Evolutionary conservation across 306 rosid genomes (phyloP), one percentile per base, ranked within the genome.

Genomic region (Phaseolus lunatus): DNA sequence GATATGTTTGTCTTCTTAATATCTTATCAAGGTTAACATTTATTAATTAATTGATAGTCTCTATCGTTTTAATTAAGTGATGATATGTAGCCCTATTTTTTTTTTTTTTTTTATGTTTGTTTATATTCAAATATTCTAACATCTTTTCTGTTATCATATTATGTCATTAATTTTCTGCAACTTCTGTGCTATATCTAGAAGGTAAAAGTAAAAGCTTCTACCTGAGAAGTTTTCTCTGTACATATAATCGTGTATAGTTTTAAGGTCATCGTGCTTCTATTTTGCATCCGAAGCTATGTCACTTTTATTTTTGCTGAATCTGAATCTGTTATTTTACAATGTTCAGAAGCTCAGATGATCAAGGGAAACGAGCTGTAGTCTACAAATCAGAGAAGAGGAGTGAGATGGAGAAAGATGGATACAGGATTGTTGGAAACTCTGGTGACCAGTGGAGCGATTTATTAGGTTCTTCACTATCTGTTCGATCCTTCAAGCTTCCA

Each of bases 371-470:
- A 22, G 97, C 98, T 18, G 75, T 72, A 31, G 20, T 68, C 26
- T 95, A 59, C 93, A 95, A 95, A 79, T 90, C 97, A 4, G 97
- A 95, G 86, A 92, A 82, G 88, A 90, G 97, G 67, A 80, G 68
- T 47, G 97, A 90, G 85, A 90, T 95, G 97, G 87, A 67, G 64
- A 82, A 80, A 35, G 97, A 92, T 45, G 98, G 96, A 73, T 88
- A 75, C 63, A 88, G 97, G 79, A 89, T 95, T 78, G 78, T 83
- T 29, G 98, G 98, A 33, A 92, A 95, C 52, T 92, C 97, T 27
- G 98, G 98, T 61, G 98, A 95, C 71, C 97, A 90, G 66, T 95
- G 97, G 98, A 95, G 98, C 29, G 98, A 95, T 83, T 77, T 95
- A 75, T 53, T 95, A 75, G 97, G 97, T 43, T 68, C 82, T 58